Conservation (phyloP, 129 eudicot species). For the Pseudognaphalium luteoalbum region DNA sequence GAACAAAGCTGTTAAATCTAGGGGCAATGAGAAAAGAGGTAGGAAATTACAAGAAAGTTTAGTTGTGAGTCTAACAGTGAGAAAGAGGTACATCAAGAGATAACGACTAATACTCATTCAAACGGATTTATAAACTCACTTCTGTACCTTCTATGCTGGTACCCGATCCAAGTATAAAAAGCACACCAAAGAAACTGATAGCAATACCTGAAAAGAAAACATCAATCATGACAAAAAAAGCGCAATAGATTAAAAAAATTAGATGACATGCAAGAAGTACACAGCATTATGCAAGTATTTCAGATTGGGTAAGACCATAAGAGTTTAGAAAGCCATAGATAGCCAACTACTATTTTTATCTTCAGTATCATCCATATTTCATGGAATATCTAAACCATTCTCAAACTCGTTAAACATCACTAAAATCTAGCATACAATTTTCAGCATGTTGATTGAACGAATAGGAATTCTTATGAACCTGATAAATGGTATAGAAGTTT, state of each 20-base stretch:
- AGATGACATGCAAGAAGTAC: background rate
- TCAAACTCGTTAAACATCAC: background rate
- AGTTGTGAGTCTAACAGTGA: background rate
- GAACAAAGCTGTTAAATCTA: constrained; percentile 6
- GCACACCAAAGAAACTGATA: constrained; percentile 76
- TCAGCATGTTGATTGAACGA: background rate
- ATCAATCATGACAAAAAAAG: background rate
- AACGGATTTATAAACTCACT: constrained; percentile 39
- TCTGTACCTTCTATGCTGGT: constrained; percentile 59
- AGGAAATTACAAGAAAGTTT: constrained; percentile 12
- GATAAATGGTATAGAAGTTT: background rate
- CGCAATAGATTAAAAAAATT: background rate
- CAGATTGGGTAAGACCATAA: constrained; percentile 1
- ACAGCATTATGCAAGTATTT: background rate
- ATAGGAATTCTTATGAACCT: background rate
- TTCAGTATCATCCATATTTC: background rate
- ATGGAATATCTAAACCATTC: background rate
- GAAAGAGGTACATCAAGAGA: constrained; percentile 15
- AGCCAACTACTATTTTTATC: background rate
- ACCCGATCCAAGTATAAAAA: constrained; percentile 53
- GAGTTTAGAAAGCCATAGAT: background rate
- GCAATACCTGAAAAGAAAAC: constrained; percentile 60
- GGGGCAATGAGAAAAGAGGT: background rate
- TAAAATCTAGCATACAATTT: constrained; percentile 9
- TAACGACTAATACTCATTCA: background rate